A percentile compares a stretch with the other conserved stretches of the same genome.
Conservation (phyloP, 1,284 basidiomycete species). For the Moesziomyces globuligerus region DNA sequence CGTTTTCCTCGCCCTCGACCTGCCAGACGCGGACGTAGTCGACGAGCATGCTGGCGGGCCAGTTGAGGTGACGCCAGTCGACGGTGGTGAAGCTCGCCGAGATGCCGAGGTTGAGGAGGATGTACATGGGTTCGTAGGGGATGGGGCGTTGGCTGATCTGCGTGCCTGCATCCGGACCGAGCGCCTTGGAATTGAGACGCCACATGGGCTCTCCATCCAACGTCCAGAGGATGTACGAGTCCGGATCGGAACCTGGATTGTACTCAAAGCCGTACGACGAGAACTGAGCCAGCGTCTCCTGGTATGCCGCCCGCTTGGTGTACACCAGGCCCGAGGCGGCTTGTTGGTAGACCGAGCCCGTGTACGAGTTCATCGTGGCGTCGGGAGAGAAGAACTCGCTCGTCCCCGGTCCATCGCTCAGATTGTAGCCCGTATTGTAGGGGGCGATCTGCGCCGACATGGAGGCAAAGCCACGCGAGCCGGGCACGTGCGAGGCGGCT, state of each 20-base stretch:
- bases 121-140: slow-evolving; percentile 71
- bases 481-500: slow-evolving; percentile 53
- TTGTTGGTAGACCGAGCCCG: slow-evolving; percentile 62
- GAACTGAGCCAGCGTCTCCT: slow-evolving; percentile 36
- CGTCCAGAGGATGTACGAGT: slow-evolving; percentile 57
- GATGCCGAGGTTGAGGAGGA: slow-evolving; percentile 61
- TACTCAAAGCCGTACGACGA: slow-evolving; percentile 75
- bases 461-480: slow-evolving; percentile 50
- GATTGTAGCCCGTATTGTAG: slow-evolving; percentile 66
- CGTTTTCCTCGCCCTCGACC: slow-evolving; percentile 53
- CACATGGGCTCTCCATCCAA: slow-evolving; percentile 36
- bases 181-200: slow-evolving; percentile 75
- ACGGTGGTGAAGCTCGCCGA: slow-evolving; percentile 46
- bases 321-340: slow-evolving; percentile 61
- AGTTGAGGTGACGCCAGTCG: slow-evolving; percentile 21
- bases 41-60: slow-evolving; percentile 45
- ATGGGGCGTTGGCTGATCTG: slow-evolving; percentile 80
- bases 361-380: slow-evolving; percentile 55
- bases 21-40: slow-evolving; percentile 60
- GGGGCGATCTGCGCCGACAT: slow-evolving; percentile 63
- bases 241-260: slow-evolving; percentile 34
- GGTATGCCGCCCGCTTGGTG: slow-evolving; percentile 53
- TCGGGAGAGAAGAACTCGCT: slow-evolving; percentile 32
- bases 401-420: slow-evolving; percentile 63
- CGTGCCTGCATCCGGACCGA: slow-evolving; percentile 75